Evolutionary conservation across 2,329 filamentous ascomycete species (phyloP).

Genomic region (Diplocarpon rosae): DNA sequence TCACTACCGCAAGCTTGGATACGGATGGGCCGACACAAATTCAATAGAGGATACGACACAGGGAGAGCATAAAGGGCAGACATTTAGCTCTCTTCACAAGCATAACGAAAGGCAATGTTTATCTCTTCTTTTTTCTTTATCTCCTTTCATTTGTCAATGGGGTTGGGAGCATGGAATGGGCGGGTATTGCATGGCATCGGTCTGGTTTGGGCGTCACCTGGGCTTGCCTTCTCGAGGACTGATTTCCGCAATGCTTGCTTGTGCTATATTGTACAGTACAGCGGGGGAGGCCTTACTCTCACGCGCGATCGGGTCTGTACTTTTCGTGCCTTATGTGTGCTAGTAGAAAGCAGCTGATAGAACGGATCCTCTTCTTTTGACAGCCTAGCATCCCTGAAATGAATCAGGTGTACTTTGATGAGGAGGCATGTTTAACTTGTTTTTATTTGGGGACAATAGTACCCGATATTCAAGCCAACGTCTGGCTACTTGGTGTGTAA

Average conservation of each 20-base stretch:
- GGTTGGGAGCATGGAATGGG: constrained; percentile 8
- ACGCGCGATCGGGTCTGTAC: neutral
- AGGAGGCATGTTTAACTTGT: too few species aligned
- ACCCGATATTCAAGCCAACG: too few species aligned
- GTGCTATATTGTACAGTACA: constrained; percentile 7
- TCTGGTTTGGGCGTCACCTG: constrained; percentile 8
- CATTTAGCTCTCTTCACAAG: neutral
- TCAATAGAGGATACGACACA: constrained; percentile 9
- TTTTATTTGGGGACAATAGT: too few species aligned
- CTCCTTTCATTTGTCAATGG: constrained; percentile 6
- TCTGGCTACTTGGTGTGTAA: too few species aligned
- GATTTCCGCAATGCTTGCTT: constrained; percentile 3
- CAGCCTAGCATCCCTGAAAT: neutral
- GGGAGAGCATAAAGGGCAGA: constrained; percentile 12
- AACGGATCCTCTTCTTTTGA: neutral
- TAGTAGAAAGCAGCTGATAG: constrained; percentile 3
- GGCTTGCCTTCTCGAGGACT: constrained; percentile 3
- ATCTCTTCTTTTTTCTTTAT: constrained; percentile 6
- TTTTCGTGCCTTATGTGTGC: constrained; percentile 1
- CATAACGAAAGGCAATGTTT: neutral
- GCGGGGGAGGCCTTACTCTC: constrained; percentile 1
- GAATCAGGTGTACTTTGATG: too few species aligned
- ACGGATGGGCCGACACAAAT: constrained; percentile 1
- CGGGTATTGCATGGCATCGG: constrained; percentile 4
- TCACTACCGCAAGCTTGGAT: constrained; percentile 6